These are phyloP conservation scores for Ophiobolus disseminans DNA, from an alignment of 2,329 filamentous ascomycete species.

Conservation along the genomic window DNA sequence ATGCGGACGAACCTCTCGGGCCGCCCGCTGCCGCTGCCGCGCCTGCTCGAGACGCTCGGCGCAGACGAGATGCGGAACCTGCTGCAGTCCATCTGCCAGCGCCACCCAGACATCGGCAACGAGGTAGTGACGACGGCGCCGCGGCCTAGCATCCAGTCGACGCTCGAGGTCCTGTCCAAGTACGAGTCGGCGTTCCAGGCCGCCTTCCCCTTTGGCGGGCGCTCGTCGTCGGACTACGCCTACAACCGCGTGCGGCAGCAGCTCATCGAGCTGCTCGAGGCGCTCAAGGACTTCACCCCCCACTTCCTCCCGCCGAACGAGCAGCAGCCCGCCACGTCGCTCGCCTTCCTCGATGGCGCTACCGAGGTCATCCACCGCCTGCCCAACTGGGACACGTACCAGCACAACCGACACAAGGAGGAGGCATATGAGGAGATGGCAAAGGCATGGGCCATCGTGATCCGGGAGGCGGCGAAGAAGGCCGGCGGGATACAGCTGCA, in stretches of 20 bases:
- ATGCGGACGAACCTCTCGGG: conserved; percentile 73
- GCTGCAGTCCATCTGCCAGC: conserved; percentile 89
- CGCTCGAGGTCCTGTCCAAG: conserved; percentile 77
- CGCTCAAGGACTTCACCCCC: conserved; percentile 90
- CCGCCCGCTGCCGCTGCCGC: conserved; percentile 69
- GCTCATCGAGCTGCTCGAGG: conserved; percentile 81
- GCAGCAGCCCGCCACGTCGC: conserved; percentile 78
- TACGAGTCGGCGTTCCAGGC: conserved; percentile 81
- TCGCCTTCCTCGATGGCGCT: conserved; percentile 87
- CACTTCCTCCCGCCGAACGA: conserved; percentile 95
- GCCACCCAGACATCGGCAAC: conserved; percentile 82
- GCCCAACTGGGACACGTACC: conserved; percentile 87
- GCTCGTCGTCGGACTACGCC: conserved; percentile 86
- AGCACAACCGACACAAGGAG: conserved; percentile 91
- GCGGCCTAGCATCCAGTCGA: conserved; percentile 82
- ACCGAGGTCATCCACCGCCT: conserved; percentile 89
- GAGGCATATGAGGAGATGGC: conserved; percentile 96
- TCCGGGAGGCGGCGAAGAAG: conserved; percentile 88
- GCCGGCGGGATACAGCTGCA: conserved; percentile 90
- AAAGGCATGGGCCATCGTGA: conserved; percentile 89
- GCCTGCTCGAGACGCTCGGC: conserved; percentile 93
- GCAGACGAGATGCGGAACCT: conserved; percentile 82
- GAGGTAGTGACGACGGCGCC: conserved; percentile 86
- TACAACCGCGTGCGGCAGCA: conserved; percentile 91
- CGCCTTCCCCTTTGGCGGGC: conserved; percentile 84